Conservation (phyloP, 139 green algal genomes). For the Choricystis sp. region DNA sequence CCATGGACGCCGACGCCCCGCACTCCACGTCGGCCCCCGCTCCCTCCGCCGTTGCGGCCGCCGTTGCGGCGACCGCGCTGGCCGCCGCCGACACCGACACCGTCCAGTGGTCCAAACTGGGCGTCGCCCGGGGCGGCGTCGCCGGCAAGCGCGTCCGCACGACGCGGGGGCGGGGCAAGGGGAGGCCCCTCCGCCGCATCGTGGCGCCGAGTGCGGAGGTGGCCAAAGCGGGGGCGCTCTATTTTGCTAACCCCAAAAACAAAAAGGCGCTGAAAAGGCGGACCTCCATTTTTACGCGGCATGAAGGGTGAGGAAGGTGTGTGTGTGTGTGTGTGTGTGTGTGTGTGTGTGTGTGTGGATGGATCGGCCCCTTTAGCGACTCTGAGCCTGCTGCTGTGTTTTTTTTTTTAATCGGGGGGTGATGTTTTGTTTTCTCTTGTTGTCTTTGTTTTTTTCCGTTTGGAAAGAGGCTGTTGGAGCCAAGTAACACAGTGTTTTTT, state of each 20-base stretch:
- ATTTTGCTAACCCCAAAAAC: neutral
- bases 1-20: neutral
- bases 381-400: neutral
- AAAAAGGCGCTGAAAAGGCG: neutral
- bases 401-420: neutral
- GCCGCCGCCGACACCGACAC: neutral
- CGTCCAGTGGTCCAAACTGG: too few relatives aligned
- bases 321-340: too few relatives aligned
- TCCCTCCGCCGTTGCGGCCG: neutral
- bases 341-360: too few relatives aligned
- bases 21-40: neutral
- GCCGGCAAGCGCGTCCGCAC: neutral
- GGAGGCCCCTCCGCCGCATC: too few relatives aligned
- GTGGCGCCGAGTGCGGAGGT: too few relatives aligned
- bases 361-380: too few relatives aligned
- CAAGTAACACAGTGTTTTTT: neutral
- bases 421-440: neutral
- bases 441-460: neutral
- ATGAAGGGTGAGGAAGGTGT: too few relatives aligned
- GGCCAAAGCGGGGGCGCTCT: too few relatives aligned
- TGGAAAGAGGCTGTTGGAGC: neutral
- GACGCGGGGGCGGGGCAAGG: too few relatives aligned
- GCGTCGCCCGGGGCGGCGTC: too few relatives aligned
- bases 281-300: neutral
- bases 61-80: neutral